phyloP scores from a whole-genome alignment of 352 stramenopile genomes.

The Hyphochytrium catenoides region DNA sequence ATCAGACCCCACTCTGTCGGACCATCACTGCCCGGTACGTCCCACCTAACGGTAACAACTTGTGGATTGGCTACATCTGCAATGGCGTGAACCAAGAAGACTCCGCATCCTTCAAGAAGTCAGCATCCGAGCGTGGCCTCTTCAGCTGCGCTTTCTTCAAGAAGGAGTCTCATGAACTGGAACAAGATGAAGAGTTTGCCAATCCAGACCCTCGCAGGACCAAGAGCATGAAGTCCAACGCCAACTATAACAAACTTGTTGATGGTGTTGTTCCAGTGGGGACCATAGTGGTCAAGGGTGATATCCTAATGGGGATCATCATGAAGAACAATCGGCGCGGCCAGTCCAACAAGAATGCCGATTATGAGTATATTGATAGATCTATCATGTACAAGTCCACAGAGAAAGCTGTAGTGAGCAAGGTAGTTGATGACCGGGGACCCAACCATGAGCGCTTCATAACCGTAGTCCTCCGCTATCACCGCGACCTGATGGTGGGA shows the following conservation, averaged over 20 bases:
- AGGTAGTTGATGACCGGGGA: too few relatives aligned
- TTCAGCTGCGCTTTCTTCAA: slow-evolving; percentile 6
- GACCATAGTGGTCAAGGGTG: slow-evolving; percentile 6
- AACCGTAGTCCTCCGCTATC: too few relatives aligned
- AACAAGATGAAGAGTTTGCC: slow-evolving; percentile 6
- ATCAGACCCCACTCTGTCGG: slow-evolving; percentile 3
- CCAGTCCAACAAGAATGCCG: too few relatives aligned
- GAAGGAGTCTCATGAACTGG: slow-evolving; percentile 6
- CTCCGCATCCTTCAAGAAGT: slow-evolving; percentile 6
- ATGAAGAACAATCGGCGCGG: too few relatives aligned
- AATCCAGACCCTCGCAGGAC: slow-evolving; percentile 5
- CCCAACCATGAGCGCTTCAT: too few relatives aligned
- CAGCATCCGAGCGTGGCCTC: slow-evolving; percentile 6
- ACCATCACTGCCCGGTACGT: slow-evolving; percentile 4
- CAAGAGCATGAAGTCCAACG: slow-evolving; percentile 7
- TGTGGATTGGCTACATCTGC: not conserved
- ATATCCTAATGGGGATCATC: slow-evolving; percentile 8
- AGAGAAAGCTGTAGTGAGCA: too few relatives aligned
- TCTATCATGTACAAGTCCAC: too few relatives aligned
- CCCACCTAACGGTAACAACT: slow-evolving; percentile 4
- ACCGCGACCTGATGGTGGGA: too few relatives aligned
- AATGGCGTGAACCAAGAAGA: slow-evolving; percentile 9
- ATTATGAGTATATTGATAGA: too few relatives aligned
- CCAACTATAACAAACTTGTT: slow-evolving; percentile 8
- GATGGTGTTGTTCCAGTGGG: slow-evolving; percentile 5